A percentile compares a stretch with the other conserved stretches of the same genome.
Evolutionary conservation across 768 basidiomycete species (phyloP).

Genomic region (Rhizopogon roseolus): DNA sequence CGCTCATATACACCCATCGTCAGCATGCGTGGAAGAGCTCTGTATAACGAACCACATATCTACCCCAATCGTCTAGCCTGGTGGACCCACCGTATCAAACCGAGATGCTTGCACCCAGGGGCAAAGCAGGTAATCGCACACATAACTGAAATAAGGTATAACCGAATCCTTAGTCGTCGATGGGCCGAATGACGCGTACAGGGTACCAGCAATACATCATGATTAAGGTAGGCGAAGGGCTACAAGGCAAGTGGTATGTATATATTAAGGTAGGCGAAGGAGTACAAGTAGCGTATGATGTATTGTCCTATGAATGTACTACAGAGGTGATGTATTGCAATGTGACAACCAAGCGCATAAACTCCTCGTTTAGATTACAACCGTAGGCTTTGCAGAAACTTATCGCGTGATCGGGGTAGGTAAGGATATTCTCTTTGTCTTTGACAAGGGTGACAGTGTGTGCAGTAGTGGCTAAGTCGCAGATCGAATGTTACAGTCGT

Average conservation of each 20-base stretch:
- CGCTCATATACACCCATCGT: too few relatives aligned
- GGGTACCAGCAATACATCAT: neutral
- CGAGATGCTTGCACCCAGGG: too few relatives aligned
- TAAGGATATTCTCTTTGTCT: slow-evolving; percentile 20
- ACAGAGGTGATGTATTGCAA: neutral
- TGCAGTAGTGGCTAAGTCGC: slow-evolving; percentile 18
- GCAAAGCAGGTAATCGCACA: too few relatives aligned
- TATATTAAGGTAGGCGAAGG: neutral
- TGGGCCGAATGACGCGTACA: neutral
- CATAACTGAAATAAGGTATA: too few relatives aligned
- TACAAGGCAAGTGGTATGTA: neutral
- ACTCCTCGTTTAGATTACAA: neutral
- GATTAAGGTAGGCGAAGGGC: neutral
- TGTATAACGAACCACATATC: too few relatives aligned
- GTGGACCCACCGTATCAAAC: too few relatives aligned
- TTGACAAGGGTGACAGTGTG: slow-evolving; percentile 19
- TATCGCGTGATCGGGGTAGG: slow-evolving; percentile 20
- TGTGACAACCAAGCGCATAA: neutral
- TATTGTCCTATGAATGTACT: neutral
- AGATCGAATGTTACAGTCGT: slow-evolving; percentile 54
- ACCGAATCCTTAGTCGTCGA: too few relatives aligned
- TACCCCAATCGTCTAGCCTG: too few relatives aligned
- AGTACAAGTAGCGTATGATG: neutral
- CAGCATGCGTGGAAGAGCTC: too few relatives aligned
- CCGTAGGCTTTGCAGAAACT: slow-evolving; percentile 7